A percentile compares a stretch with the other conserved stretches of the same genome.
These are phyloP conservation scores for Atalantia buxifolia DNA, from an alignment of 345 rosid species.

Conservation along the genomic window DNA sequence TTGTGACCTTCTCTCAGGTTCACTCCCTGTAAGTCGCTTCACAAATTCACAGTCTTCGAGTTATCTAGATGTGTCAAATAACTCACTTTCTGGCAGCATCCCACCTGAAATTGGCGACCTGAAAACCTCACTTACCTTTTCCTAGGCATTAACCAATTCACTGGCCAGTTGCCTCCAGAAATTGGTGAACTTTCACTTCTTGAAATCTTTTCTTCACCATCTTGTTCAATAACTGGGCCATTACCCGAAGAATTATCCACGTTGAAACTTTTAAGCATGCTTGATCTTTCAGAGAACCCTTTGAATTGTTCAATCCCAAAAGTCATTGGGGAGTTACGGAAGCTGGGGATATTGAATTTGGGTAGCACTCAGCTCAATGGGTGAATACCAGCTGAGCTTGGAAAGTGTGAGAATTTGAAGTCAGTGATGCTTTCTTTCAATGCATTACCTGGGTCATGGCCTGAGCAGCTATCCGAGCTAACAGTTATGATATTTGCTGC, in stretches of 20 bases:
- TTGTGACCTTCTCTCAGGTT: too few species aligned
- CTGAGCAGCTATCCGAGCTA: conserved; percentile 57
- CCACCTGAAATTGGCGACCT: conserved; percentile 60
- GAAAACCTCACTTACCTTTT: conserved; percentile 36
- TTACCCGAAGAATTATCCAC: conserved; percentile 55
- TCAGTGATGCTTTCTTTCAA: conserved; percentile 70
- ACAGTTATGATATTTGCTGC: conserved; percentile 64
- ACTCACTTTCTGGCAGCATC: conserved; percentile 54
- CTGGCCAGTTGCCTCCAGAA: too few species aligned
- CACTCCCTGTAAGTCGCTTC: too few species aligned
- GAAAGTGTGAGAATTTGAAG: conserved; percentile 57
- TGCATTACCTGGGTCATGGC: conserved; percentile 60
- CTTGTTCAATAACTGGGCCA: conserved; percentile 64
- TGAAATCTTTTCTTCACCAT: conserved; percentile 44
- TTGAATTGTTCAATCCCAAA: conserved; percentile 62
- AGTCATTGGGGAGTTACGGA: conserved; percentile 50
- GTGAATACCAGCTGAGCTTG: conserved; percentile 54
- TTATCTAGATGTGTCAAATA: conserved; percentile 79
- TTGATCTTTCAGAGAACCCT: conserved; percentile 84
- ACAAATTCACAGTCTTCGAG: too few species aligned
- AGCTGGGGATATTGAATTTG: conserved; percentile 50
- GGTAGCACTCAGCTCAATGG: conserved; percentile 60
- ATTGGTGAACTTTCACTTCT: too few species aligned
- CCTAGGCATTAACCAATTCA: too few species aligned
- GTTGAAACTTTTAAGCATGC: conserved; percentile 40